Evolutionary conservation across 2,329 filamentous ascomycete species (phyloP), one percentile per base, ranked within the genome.

Genomic region (Didymella segeticola): DNA sequence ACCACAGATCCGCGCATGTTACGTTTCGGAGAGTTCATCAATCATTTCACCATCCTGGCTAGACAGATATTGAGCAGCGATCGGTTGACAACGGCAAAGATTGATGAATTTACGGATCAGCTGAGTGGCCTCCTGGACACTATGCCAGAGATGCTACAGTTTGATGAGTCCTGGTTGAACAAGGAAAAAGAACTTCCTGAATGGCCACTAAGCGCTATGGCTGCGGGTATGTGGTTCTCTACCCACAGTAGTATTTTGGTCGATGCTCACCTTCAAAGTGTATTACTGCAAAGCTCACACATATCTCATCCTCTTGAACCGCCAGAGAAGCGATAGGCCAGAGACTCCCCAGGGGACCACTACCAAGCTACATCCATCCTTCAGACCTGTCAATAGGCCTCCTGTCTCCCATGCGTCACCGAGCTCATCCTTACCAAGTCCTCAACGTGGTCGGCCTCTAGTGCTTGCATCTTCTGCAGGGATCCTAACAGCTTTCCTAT

Each of bases 231-330:
- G 77, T 67, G 20, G 11, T 31, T 37, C 11, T 17, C 4, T 14
- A 22, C n/a, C 26, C 17, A 31, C 38, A 37, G 12, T 11, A 39
- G 17, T 10, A 15, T 22, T 8, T 27, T 34, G 43, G 27, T 46
- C 39, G 43, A 34, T 19, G 33, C 61, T 69, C 43, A 70, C 59
- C 50, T 10, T 19, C 9, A 15, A 19, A 78, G 77, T 77, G 5
- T 75, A 80, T 26, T 77, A 78, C 52, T 77, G 74, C 53, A 80
- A 80, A 56, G 76, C 77, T 7, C 79, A 81, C 43, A 80, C 76
- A 11, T 80, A 80, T 61, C 66, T 82, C 8, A 75, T 81, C 17
- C 70, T 81, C 1, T 70, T 82, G 23, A 81, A 81, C 57, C 77
- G 79, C 4, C 79, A 81, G 57, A 74, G 79, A 20, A 45, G 57